A percentile compares a stretch with the other conserved stretches of the same genome.
These are phyloP conservation scores for Pseudocercospora fijiensis DNA, from an alignment of 2,329 filamentous ascomycete genomes.

Conservation along the genomic window DNA sequence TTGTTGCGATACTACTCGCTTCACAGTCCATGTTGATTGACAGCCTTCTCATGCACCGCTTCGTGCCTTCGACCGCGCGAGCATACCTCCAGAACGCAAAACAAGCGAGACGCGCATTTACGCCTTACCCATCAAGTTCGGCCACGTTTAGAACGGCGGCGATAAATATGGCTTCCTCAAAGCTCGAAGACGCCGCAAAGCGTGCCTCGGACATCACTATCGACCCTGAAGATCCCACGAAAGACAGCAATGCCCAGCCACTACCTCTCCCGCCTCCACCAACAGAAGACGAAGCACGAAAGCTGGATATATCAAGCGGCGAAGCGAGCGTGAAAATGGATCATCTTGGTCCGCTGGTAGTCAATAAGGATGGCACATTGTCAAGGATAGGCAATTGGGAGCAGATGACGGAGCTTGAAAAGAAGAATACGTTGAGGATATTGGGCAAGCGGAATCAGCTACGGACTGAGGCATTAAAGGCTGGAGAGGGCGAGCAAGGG, in stretches of 20 bases:
- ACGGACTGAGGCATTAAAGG: constrained; percentile 57
- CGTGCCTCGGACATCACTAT: not conserved
- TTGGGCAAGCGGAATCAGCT: constrained; percentile 67
- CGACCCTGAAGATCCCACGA: not conserved
- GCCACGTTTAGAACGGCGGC: constrained; percentile 2
- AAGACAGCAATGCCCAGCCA: constrained; percentile 11
- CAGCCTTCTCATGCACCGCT: constrained; percentile 15
- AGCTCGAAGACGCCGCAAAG: not conserved
- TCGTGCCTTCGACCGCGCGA: not conserved
- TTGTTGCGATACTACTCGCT: constrained; percentile 10
- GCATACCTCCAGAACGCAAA: not conserved
- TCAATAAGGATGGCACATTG: constrained; percentile 70
- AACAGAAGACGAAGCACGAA: constrained; percentile 33
- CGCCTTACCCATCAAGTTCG: constrained; percentile 7
- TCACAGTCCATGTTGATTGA: constrained; percentile 10
- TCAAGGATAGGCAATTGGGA: constrained; percentile 72
- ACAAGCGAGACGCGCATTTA: constrained; percentile 10
- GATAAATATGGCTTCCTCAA: not conserved
- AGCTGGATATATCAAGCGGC: constrained; percentile 38
- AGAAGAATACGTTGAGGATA: constrained; percentile 64
- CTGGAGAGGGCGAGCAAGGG: constrained; percentile 32
- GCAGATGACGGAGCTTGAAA: constrained; percentile 68
- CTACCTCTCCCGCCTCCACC: constrained; percentile 29
- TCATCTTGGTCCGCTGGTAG: constrained; percentile 69
- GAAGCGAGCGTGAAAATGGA: constrained; percentile 58